These are phyloP conservation scores for Adiantum capillusveneris DNA, from an alignment of 75 land plant species.

Conservation along the genomic window DNA sequence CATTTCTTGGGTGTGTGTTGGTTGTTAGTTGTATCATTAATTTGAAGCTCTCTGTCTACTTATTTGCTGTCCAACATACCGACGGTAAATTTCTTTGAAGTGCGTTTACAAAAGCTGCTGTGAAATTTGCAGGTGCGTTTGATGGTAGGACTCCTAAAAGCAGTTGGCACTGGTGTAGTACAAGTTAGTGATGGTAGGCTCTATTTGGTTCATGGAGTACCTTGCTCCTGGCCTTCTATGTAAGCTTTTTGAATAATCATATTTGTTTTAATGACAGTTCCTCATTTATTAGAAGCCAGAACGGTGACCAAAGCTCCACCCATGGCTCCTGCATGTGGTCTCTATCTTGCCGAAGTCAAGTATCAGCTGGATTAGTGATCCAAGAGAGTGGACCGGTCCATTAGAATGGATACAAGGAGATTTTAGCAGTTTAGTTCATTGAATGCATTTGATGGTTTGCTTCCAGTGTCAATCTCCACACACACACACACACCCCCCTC, in stretches of 20 bases:
- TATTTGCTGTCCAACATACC: no score
- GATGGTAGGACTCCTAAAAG: slow-evolving; percentile 76
- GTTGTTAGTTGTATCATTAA: no score
- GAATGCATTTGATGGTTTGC: no score
- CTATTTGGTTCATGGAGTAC: not conserved
- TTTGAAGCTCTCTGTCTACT: no score
- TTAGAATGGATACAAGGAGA: no score
- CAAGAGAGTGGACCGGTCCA: no score
- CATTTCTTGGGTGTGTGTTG: no score
- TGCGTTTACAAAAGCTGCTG: no score
- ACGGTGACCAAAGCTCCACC: slow-evolving; percentile 58
- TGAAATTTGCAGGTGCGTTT: slow-evolving; percentile 77
- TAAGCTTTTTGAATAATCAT: not conserved
- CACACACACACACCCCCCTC: no score
- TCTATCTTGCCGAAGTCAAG: slow-evolving; percentile 75
- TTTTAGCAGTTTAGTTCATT: no score
- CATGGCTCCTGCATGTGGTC: slow-evolving; percentile 96
- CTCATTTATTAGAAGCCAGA: slow-evolving; percentile 55
- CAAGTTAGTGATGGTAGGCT: slow-evolving; percentile 58
- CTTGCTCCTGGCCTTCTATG: not conserved
- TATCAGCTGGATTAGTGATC: slow-evolving; percentile 48
- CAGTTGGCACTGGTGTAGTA: slow-evolving; percentile 66
- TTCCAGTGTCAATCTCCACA: no score
- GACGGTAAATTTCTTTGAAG: no score
- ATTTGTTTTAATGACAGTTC: slow-evolving; percentile 10